Percentiles rank a stretch among this genome's conserved stretches.
Conservation (phyloP, 176 grass and related monocot genomes). For the Aegilops speltoides region DNA sequence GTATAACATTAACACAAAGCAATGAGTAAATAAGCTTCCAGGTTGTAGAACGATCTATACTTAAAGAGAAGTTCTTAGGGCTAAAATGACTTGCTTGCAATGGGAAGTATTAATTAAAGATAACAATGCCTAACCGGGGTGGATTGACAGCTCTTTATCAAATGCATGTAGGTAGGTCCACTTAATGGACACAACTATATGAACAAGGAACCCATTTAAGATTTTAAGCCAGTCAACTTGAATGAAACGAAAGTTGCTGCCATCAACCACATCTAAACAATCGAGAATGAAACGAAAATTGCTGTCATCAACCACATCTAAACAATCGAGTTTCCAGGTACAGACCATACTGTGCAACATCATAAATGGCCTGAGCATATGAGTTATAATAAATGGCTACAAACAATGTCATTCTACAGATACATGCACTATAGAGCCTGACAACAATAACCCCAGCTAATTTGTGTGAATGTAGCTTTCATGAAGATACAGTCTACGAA, state of each 20-base stretch:
- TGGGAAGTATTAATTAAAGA: neutral
- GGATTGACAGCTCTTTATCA: neutral
- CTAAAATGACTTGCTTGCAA: neutral
- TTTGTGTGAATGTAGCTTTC: neutral
- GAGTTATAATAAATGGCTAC: neutral
- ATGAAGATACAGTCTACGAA: neutral
- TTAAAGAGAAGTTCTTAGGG: neutral
- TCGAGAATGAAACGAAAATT: neutral
- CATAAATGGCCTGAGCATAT: neutral
- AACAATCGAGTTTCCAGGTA: neutral
- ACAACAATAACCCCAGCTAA: constrained; percentile 10
- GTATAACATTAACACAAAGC: neutral
- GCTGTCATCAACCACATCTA: neutral
- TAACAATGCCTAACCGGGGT: neutral
- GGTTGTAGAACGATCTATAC: neutral
- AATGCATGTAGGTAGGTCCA: neutral
- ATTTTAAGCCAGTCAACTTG: constrained; percentile 10
- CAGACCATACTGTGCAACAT: neutral
- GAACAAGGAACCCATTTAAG: neutral
- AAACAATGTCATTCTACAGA: neutral
- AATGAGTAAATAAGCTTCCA: neutral
- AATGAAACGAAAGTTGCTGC: neutral
- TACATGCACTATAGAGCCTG: neutral
- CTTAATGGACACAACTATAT: neutral
- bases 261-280: neutral